Evolutionary conservation across 75 land plant genomes (phyloP).

Genomic region (Sequoia sempervirens): DNA sequence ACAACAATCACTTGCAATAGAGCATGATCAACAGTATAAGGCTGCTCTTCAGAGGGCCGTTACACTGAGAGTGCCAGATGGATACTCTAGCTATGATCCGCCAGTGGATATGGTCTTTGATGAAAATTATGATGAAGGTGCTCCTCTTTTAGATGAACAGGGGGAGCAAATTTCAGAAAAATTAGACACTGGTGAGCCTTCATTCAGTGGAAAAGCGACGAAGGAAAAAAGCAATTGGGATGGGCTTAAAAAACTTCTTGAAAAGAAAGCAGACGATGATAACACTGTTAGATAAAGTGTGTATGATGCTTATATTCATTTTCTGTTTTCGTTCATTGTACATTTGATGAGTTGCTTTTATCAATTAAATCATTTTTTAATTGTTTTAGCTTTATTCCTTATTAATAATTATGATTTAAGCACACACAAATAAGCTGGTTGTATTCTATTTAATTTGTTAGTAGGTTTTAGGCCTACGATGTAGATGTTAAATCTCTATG

Average conservation of each 20-base stretch:
- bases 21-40: slow-evolving; percentile 23
- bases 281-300: not conserved
- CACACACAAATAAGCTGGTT: not conserved
- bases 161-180: not conserved
- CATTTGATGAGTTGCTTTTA: not conserved
- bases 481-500: not conserved
- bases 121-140: not conserved
- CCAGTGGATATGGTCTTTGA: slow-evolving; percentile 1
- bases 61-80: slow-evolving; percentile 25
- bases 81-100: slow-evolving; percentile 1
- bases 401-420: not conserved
- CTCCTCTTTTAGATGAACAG: not conserved
- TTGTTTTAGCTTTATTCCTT: not conserved
- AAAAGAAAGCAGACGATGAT: not conserved
- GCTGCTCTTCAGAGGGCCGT: slow-evolving; percentile 36
- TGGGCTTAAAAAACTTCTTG: not conserved
- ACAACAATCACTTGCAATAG: slow-evolving; percentile 16
- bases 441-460: not conserved
- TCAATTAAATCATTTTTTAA: not conserved
- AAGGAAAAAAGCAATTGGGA: not conserved
- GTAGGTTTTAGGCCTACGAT: not conserved
- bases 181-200: not conserved
- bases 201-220: not conserved
- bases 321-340: not conserved
- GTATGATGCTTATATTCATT: not conserved